phyloP scores from a whole-genome alignment of 2,329 filamentous ascomycete genomes.

The Colletotrichum filicis region DNA sequence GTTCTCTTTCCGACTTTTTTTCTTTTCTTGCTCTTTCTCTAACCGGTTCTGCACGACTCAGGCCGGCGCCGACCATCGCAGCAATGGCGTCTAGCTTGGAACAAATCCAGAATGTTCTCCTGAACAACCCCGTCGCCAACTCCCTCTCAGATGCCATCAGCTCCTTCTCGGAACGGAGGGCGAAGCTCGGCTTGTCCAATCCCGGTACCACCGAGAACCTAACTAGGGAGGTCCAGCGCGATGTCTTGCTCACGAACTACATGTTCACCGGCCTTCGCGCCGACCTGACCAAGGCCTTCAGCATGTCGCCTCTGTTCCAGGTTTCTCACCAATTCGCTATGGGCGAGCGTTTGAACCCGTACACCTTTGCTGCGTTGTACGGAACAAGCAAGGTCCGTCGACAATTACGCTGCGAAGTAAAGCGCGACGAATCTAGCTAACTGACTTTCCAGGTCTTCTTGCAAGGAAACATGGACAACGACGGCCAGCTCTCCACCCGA shows the following conservation, averaged over 20 bases:
- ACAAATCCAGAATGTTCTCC: slow-evolving; percentile 69
- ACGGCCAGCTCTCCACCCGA: slow-evolving; percentile 85
- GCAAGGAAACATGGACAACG: slow-evolving; percentile 95
- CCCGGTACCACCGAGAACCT: slow-evolving; percentile 93
- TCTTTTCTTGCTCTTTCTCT: slow-evolving; percentile 37
- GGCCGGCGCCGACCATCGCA: slow-evolving; percentile 41
- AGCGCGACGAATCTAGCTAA: slow-evolving; percentile 18
- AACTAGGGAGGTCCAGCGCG: slow-evolving; percentile 91
- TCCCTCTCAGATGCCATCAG: slow-evolving; percentile 81
- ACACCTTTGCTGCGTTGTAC: slow-evolving; percentile 94
- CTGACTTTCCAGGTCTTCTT: slow-evolving; percentile 79
- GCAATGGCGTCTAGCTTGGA: slow-evolving; percentile 61
- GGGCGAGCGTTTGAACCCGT: slow-evolving; percentile 92
- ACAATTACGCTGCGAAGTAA: not conserved
- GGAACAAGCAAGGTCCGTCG: slow-evolving; percentile 86
- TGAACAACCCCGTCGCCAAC: slow-evolving; percentile 77
- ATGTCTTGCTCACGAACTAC: slow-evolving; percentile 95
- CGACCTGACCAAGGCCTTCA: slow-evolving; percentile 96
- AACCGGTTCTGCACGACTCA: slow-evolving; percentile 42
- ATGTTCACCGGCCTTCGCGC: slow-evolving; percentile 97
- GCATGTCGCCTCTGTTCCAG: slow-evolving; percentile 93
- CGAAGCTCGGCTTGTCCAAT: slow-evolving; percentile 88
- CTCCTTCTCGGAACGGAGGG: slow-evolving; percentile 86
- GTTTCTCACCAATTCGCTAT: slow-evolving; percentile 97
- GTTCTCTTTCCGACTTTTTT: slow-evolving; percentile 37